phyloP scores from a whole-genome alignment of 2,329 filamentous ascomycete species.

The Cercospora brassicicola region DNA sequence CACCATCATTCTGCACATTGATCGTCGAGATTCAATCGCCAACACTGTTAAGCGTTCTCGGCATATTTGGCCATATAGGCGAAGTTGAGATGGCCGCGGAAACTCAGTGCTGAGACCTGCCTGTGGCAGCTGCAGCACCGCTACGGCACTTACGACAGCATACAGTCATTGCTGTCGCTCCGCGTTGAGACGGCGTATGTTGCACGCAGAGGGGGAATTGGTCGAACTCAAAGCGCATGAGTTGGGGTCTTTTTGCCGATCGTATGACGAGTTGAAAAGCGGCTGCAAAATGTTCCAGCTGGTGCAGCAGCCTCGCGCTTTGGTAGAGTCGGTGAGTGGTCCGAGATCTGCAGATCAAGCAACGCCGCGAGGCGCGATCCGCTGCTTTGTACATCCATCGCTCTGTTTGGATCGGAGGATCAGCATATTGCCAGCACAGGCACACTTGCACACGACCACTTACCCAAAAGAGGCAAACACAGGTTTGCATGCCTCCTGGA shows the following conservation, averaged over 20 bases:
- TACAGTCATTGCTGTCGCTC: not conserved
- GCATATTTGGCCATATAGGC: not conserved
- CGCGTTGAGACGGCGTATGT: not conserved
- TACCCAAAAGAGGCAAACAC: not conserved
- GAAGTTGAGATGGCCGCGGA: not conserved
- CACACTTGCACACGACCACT: not conserved
- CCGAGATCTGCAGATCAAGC: not conserved
- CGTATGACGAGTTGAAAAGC: not conserved
- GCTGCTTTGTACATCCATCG: not conserved
- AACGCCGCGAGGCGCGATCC: not conserved
- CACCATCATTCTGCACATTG: not conserved
- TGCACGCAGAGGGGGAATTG: not conserved
- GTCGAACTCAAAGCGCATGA: not conserved
- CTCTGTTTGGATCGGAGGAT: not conserved
- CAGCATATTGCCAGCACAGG: not conserved
- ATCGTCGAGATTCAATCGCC: not conserved
- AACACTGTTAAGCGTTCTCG: not conserved
- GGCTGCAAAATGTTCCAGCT: not conserved
- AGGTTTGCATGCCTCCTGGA: not conserved
- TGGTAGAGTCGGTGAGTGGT: not conserved
- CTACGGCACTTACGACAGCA: not conserved
- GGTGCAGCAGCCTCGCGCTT: not conserved
- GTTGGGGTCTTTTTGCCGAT: not conserved
- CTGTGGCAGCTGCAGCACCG: not conserved
- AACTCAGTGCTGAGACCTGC: not conserved